A percentile compares a stretch with the other conserved stretches of the same genome.
These are phyloP conservation scores for Dothistroma septosporum DNA, from an alignment of 2,329 filamentous ascomycete genomes.

Conservation along the genomic window DNA sequence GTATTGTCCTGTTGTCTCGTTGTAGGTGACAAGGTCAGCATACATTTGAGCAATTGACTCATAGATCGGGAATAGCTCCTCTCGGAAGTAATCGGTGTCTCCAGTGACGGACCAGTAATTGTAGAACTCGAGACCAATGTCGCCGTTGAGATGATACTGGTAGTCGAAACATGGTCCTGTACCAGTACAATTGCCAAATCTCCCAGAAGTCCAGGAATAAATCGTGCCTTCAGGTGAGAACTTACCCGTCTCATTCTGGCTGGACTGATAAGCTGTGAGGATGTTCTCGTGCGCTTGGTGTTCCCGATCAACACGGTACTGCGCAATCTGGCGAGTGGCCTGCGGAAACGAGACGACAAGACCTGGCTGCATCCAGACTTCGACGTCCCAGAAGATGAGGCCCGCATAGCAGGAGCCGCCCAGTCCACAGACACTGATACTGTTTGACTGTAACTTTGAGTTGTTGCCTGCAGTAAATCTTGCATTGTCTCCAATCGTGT, in stretches of 20 bases:
- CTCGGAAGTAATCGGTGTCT: constrained; percentile 53
- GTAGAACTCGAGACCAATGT: constrained; percentile 60
- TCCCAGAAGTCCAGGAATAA: constrained; percentile 64
- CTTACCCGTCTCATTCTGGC: constrained; percentile 55
- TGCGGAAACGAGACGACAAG: constrained; percentile 61
- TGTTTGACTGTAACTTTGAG: constrained; percentile 55
- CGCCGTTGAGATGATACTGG: constrained; percentile 67
- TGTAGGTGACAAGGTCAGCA: constrained; percentile 56
- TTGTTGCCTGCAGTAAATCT: constrained; percentile 47
- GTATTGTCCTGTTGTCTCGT: constrained; percentile 52
- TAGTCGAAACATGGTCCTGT: constrained; percentile 64
- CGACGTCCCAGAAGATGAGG: constrained; percentile 62
- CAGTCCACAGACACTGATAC: constrained; percentile 64
- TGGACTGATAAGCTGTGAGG: constrained; percentile 52
- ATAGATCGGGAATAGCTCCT: constrained; percentile 58
- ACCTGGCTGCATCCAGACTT: constrained; percentile 66
- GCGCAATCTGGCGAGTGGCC: constrained; percentile 59
- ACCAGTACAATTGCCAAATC: constrained; percentile 64
- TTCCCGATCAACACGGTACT: constrained; percentile 59
- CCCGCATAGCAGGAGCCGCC: constrained; percentile 65
- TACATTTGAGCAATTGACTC: constrained; percentile 61
- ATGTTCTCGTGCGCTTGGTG: constrained; percentile 59
- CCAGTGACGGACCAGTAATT: constrained; percentile 60
- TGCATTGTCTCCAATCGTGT: constrained; percentile 53
- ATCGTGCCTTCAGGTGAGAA: constrained; percentile 58